phyloP scores from a whole-genome alignment of 2,329 filamentous ascomycete genomes.

The Calonectria fujianensis region DNA sequence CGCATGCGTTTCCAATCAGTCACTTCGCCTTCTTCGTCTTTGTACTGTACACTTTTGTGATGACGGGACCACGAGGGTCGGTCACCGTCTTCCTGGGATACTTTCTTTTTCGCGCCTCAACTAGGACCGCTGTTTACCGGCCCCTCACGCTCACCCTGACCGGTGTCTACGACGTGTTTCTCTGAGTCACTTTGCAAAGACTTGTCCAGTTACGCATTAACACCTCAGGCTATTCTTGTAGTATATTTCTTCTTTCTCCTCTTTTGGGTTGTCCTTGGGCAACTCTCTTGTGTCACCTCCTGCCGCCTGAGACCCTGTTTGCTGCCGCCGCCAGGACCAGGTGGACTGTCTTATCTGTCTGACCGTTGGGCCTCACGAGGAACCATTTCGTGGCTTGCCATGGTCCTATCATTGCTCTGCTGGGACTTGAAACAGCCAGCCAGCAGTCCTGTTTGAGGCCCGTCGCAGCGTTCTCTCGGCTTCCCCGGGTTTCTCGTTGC shows the following conservation, averaged over 20 bases:
- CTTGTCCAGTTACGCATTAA: slow-evolving; percentile 12
- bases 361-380: slow-evolving; percentile 7
- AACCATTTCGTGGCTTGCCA: slow-evolving; percentile 14
- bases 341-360: slow-evolving; percentile 9
- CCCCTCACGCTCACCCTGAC: background rate
- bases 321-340: background rate
- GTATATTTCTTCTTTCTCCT: slow-evolving; percentile 20
- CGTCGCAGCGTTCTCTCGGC: slow-evolving; percentile 15
- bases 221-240: slow-evolving; percentile 2
- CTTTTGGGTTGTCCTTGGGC: slow-evolving; percentile 4
- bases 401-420: background rate
- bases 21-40: background rate
- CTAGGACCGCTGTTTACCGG: background rate
- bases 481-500: slow-evolving; percentile 4
- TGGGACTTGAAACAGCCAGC: background rate
- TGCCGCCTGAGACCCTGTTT: background rate
- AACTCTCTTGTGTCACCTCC: background rate
- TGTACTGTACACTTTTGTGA: background rate
- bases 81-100: background rate
- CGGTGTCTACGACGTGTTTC: slow-evolving; percentile 1
- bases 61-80: background rate
- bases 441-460: slow-evolving; percentile 13
- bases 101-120: background rate
- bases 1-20: slow-evolving; percentile 12
- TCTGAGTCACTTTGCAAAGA: background rate